Conservation (phyloP, 2,329 filamentous ascomycete species). For the Leptoxyphium fumago region DNA sequence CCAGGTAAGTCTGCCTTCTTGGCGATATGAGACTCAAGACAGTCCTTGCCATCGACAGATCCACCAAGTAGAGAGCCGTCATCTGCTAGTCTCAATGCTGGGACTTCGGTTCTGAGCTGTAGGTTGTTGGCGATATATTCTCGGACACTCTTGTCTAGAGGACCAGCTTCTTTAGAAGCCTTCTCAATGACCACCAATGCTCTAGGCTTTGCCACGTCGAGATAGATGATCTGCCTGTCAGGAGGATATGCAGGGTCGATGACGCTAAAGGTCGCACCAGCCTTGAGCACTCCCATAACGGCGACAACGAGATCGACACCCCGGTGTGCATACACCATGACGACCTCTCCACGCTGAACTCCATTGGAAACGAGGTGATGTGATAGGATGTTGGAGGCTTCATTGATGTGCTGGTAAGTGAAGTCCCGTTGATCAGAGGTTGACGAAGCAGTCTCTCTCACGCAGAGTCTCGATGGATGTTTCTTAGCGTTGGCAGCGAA, state of each 20-base stretch:
- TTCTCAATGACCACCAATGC: conserved; percentile 60
- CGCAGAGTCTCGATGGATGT: conserved; percentile 54
- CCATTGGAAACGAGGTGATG: conserved; percentile 65
- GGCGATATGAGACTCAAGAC: conserved; percentile 41
- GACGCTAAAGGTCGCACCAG: conserved; percentile 45
- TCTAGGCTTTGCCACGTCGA: conserved; percentile 63
- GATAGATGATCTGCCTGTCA: conserved; percentile 65
- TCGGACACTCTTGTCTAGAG: conserved; percentile 43
- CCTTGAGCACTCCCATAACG: conserved; percentile 58
- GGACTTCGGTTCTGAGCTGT: conserved; percentile 57
- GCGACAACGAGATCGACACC: conserved; percentile 63
- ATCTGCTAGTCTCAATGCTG: conserved; percentile 55
- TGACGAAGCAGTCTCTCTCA: conserved; percentile 47
- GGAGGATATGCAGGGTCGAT: conserved; percentile 76
- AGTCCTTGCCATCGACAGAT: conserved; percentile 42
- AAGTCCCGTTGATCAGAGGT: conserved; percentile 38
- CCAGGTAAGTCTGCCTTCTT: conserved; percentile 46
- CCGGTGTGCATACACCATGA: conserved; percentile 82
- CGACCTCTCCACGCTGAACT: conserved; percentile 65
- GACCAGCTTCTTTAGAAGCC: conserved; percentile 54
- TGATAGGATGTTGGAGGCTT: conserved; percentile 66
- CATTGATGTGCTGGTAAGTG: conserved; percentile 74
- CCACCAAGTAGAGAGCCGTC: conserved; percentile 62
- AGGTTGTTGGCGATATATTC: conserved; percentile 61
- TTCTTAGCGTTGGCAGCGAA: conserved; percentile 51